Conservation (phyloP, 345 rosid genomes). For the Melaleuca quinquenervia region DNA sequence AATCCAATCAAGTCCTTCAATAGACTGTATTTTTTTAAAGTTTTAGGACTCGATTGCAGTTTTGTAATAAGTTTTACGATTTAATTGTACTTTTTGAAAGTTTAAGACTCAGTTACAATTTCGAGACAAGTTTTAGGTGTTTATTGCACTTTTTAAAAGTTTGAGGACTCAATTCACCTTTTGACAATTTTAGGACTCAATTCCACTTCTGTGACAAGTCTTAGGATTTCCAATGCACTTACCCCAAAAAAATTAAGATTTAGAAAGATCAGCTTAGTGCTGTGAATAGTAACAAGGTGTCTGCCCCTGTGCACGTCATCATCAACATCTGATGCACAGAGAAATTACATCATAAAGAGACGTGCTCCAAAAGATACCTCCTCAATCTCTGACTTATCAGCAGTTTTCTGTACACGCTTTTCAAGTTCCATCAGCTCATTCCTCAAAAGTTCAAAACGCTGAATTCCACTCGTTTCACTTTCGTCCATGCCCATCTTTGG, state of each 20-base stretch:
- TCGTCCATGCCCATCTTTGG: conserved; percentile 18
- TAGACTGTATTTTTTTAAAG: too few relatives aligned
- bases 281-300: background rate
- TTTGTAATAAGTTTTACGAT: too few relatives aligned
- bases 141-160: too few relatives aligned
- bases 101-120: too few relatives aligned
- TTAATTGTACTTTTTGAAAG: too few relatives aligned
- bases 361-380: conserved; percentile 31
- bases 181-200: too few relatives aligned
- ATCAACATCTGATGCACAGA: background rate
- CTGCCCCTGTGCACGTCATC: background rate
- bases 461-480: conserved; percentile 56
- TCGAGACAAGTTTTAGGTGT: too few relatives aligned
- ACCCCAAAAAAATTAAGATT: background rate
- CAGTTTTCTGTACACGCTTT: conserved; percentile 70
- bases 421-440: conserved; percentile 92
- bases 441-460: conserved; percentile 68
- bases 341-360: background rate
- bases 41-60: too few relatives aligned
- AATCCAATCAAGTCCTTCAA: too few relatives aligned
- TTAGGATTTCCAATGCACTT: too few relatives aligned
- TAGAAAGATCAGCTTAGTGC: background rate
- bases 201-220: too few relatives aligned
- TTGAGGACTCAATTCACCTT: too few relatives aligned
- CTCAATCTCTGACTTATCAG: conserved; percentile 51